phyloP scores from a whole-genome alignment of 177 flowering plant species.

The Tripterygium wilfordii region DNA sequence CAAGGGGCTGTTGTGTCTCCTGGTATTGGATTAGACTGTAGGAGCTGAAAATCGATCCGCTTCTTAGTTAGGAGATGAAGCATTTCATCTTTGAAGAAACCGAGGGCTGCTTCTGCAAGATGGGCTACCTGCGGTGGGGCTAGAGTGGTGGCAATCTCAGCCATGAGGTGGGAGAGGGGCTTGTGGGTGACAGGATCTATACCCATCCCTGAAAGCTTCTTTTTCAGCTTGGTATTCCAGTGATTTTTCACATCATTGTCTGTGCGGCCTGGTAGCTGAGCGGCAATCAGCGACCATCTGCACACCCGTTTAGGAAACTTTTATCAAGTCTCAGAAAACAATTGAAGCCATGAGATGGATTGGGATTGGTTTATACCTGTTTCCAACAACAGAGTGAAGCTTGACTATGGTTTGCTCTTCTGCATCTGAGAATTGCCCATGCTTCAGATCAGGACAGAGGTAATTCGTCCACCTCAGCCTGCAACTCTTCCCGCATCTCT shows the following conservation, averaged over 20 bases:
- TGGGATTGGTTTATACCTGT: too few species aligned
- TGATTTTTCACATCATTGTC: conserved; percentile 97
- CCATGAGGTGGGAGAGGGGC: conserved; percentile 94
- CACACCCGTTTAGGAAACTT: not conserved
- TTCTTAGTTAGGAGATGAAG: conserved; percentile 90
- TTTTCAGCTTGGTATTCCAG: conserved; percentile 97
- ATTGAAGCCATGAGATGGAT: too few species aligned
- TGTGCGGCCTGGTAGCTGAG: conserved; percentile 89
- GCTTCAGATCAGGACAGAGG: conserved; percentile 94
- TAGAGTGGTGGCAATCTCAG: conserved; percentile 90
- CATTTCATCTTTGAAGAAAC: conserved; percentile 99
- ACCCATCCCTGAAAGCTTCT: conserved; percentile 96
- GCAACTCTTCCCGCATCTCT: conserved; percentile 96
- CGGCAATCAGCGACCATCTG: conserved; percentile 94
- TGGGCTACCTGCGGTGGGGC: conserved; percentile 94
- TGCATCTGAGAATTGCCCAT: conserved; percentile 74
- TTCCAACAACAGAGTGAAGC: conserved; percentile 84
- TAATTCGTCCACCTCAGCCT: conserved; percentile 96
- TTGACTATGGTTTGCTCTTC: conserved; percentile 63
- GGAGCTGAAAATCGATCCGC: conserved; percentile 67
- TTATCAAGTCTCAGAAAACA: too few species aligned
- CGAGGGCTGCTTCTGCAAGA: conserved; percentile 94
- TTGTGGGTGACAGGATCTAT: conserved; percentile 97
- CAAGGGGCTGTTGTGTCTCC: conserved; percentile 20
- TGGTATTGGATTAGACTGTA: conserved; percentile 22